Evolutionary conservation across 2,329 filamentous ascomycete genomes (phyloP).

Genomic region (Ophiostoma populinum): DNA sequence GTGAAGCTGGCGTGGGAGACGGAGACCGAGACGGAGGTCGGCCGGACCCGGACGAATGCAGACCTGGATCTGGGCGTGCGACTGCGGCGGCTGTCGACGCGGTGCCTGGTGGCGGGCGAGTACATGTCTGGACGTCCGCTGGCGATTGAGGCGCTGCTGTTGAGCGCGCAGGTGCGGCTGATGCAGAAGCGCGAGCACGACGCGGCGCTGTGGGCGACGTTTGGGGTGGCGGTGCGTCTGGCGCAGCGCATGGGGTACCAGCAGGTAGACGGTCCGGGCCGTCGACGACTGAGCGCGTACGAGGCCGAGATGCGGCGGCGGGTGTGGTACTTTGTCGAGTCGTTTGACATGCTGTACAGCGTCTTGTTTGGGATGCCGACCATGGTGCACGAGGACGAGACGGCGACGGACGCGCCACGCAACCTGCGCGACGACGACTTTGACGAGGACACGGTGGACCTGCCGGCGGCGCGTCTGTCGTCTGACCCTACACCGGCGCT

Average conservation of each 20-base stretch:
- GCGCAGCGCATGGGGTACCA: constrained; percentile 36
- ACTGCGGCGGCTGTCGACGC: constrained; percentile 19
- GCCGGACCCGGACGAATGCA: constrained; percentile 2
- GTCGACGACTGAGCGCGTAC: constrained; percentile 22
- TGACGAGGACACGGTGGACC: constrained; percentile 30
- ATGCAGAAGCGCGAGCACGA: constrained; percentile 24
- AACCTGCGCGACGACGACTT: constrained; percentile 53
- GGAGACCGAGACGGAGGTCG: constrained; percentile 3
- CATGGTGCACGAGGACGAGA: constrained; percentile 37
- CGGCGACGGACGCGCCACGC: constrained; percentile 40
- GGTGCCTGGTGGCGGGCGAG: constrained; percentile 30
- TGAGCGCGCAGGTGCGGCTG: constrained; percentile 26
- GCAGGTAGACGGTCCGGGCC: constrained; percentile 15
- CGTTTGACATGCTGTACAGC: constrained; percentile 30
- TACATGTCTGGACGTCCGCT: constrained; percentile 28
- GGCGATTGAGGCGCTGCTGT: constrained; percentile 31
- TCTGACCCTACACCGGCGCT: constrained; percentile 40
- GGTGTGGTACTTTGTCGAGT: constrained; percentile 30
- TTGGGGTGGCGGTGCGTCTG: constrained; percentile 27
- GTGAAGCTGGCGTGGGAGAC: constrained; percentile 14
- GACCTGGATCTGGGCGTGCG: constrained; percentile 5
- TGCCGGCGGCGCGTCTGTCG: constrained; percentile 38
- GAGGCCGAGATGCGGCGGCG: constrained; percentile 34
- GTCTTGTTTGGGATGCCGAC: constrained; percentile 27
- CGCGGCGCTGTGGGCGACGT: constrained; percentile 28